These are phyloP conservation scores for Clathrus columnatus DNA, from an alignment of 768 basidiomycete genomes.

Conservation along the genomic window DNA sequence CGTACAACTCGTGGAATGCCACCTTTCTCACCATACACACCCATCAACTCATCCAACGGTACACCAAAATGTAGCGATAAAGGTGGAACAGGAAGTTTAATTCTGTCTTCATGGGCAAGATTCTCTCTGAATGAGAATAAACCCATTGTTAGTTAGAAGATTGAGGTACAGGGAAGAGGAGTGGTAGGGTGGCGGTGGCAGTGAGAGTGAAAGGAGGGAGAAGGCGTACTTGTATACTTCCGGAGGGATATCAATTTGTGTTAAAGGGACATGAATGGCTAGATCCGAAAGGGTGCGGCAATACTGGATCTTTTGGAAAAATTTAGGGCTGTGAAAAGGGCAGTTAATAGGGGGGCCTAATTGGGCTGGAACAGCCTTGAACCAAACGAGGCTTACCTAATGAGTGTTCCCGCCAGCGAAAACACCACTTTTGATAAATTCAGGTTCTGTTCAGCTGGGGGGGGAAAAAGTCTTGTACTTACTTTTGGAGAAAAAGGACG, in stretches of 20 bases:
- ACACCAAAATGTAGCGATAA: slow-evolving; percentile 69
- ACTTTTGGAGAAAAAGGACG: slow-evolving; percentile 87
- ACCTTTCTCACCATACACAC: slow-evolving; percentile 72
- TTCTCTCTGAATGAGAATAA: slow-evolving; percentile 51
- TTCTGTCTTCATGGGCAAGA: slow-evolving; percentile 60
- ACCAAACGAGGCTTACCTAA: slow-evolving; percentile 45
- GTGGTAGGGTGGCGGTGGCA: not conserved
- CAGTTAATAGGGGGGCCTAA: slow-evolving; percentile 2
- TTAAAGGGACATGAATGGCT: slow-evolving; percentile 69
- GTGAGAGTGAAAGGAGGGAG: not conserved
- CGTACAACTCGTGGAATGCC: slow-evolving; percentile 73
- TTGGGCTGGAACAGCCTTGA: not conserved
- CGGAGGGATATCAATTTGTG: slow-evolving; percentile 79
- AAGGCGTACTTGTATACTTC: slow-evolving; percentile 76
- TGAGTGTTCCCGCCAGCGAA: slow-evolving; percentile 78
- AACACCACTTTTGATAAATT: slow-evolving; percentile 57
- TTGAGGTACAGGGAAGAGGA: not conserved
- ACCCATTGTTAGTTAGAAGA: slow-evolving; percentile 3
- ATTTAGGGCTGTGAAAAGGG: slow-evolving; percentile 58
- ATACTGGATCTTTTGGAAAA: slow-evolving; percentile 78
- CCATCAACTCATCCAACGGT: slow-evolving; percentile 77
- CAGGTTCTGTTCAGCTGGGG: not conserved
- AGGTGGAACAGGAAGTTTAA: slow-evolving; percentile 52
- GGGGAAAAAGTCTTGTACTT: slow-evolving; percentile 16
- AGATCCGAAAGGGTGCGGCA: slow-evolving; percentile 70